Evolutionary conservation across 2,329 filamentous ascomycete genomes (phyloP), one percentile per base, ranked within the genome.

Genomic region (Cercospora janseana): DNA sequence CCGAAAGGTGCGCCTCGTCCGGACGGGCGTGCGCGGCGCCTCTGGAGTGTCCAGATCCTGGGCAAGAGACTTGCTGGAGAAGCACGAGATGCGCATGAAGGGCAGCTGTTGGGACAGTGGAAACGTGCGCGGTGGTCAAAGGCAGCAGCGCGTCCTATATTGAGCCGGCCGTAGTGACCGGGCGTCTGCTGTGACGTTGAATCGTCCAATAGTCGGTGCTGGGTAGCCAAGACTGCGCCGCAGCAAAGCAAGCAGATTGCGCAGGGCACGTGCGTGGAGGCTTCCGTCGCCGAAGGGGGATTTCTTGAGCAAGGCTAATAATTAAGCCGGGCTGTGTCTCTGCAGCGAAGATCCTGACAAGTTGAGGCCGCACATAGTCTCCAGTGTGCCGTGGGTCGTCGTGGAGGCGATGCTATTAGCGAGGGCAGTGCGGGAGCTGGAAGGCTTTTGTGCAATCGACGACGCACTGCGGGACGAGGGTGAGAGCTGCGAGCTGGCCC

Each of bases 71-170:
- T 42, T 55, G 46, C 41, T 27, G 37, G 58, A 60, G 49, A 66
- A 66, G 55, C 64, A 66, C 47, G 52, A 60, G 46, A 66, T 52
- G 13, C 52, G 57, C 63, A 65, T 66, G 28, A 23, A 61, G 12
- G 37, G 27, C 27, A 38, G 31, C 28, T 18, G 41, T 44, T 24
- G 38, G 27, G 28, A 13, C 32, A 31, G 41, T 51, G 26, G 24
- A 38, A 44, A 46, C 26, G 40, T 35, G 29, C 31, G 41, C 28
- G 43, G 24, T 34, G 28, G 46, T 18, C 21, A 12, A 10, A 29
- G 13, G 38, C 24, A 9, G 29, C 21, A 20, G 27, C 23, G 21
- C n/a, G n/a, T n/a, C n/a, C 20, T 37, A 18, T 38, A 16, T 15
- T 1, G 16, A 35, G 16, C 13, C 29, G 42, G 21, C n/a, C 20